Base-by-base conservation (phyloP, 2,329 filamentous ascomycete species). In the Arthroderma uncinatum region DNA sequence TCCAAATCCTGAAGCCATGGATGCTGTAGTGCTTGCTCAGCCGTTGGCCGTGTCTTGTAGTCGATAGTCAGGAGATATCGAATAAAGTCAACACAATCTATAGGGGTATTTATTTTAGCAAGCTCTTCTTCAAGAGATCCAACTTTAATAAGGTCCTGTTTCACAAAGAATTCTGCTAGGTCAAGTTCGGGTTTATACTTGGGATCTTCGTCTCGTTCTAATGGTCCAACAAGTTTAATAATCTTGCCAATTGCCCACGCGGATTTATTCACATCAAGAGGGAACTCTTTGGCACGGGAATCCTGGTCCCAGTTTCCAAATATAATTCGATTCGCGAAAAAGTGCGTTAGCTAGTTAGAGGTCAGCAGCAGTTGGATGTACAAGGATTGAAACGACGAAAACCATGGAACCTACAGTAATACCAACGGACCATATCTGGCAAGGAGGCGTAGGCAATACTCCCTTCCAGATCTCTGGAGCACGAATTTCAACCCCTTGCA, bases 391-490 rank as follows among this genome's bases (percentile, higher is more conserved):
- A 34, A 23, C 40, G 25, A 19, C 23, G 28, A 19, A 37, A 37
- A 59, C 40, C 19, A 9, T 25, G 16, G 42, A 5, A 48, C 58
- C 40, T 42, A 61, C 60, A 44, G 52, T 59, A 47, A 61, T 55
- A 9, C 58, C 60, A 36, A 60, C 48, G 47, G 60, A 61, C 60
- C 60, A 61, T 9, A 61, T 42, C 25, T 61, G 53, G 44, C 58
- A 61, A 1, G 58, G 39, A 9, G 60, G 58, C 1, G 25, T 44
- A 16, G 56, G 53, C 7, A 28, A 25, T 4, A 52, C 12, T 21
- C 60, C 58, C 52, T 54, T 60, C 60, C 60, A 61, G n/a, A 57
- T 52, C 36, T 61, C 60, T n/a, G 60, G 58, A 2, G 60, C 60
- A 25, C 58, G 55, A n/a, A 60, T 58, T 28, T 47, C n/a, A 16